Conservation (phyloP, 2,329 filamentous ascomycete species). For the Exophiala spinifera region DNA sequence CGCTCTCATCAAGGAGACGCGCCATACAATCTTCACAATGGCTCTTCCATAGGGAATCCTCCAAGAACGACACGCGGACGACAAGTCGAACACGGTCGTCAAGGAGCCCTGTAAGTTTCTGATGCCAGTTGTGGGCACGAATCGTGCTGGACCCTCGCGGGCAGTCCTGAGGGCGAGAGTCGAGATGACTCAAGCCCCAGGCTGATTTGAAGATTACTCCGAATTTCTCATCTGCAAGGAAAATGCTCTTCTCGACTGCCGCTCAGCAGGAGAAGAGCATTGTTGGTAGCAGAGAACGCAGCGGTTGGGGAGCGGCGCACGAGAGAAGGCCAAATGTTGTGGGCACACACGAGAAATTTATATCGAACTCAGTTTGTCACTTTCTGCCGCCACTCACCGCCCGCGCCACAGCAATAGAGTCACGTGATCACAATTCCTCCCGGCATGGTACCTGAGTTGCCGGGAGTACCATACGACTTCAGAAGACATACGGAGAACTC, state of each 20-base stretch:
- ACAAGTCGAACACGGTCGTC: slow-evolving; percentile 30
- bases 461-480: no score
- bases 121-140: slow-evolving; percentile 82
- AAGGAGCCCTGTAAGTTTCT: slow-evolving; percentile 74
- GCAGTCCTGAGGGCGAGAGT: slow-evolving; percentile 50
- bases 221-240: slow-evolving; percentile 92
- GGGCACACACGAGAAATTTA: slow-evolving; percentile 2
- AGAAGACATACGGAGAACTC: no score
- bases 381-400: slow-evolving; percentile 17
- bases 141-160: slow-evolving; percentile 79
- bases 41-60: slow-evolving; percentile 75
- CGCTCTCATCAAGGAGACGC: slow-evolving; percentile 17
- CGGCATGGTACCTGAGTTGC: background rate
- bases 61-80: slow-evolving; percentile 27
- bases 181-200: slow-evolving; percentile 27
- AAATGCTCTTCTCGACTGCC: slow-evolving; percentile 13
- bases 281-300: slow-evolving; percentile 91
- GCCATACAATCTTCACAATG: slow-evolving; percentile 87
- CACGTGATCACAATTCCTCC: background rate
- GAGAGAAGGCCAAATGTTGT: slow-evolving; percentile 37
- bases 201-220: slow-evolving; percentile 80
- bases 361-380: slow-evolving; percentile 4
- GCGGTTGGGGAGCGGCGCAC: slow-evolving; percentile 86
- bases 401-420: background rate
- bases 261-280: slow-evolving; percentile 33